Evolutionary conservation across 148 eudicot genomes (phyloP).

Genomic region (Euryodendron excelsum): DNA sequence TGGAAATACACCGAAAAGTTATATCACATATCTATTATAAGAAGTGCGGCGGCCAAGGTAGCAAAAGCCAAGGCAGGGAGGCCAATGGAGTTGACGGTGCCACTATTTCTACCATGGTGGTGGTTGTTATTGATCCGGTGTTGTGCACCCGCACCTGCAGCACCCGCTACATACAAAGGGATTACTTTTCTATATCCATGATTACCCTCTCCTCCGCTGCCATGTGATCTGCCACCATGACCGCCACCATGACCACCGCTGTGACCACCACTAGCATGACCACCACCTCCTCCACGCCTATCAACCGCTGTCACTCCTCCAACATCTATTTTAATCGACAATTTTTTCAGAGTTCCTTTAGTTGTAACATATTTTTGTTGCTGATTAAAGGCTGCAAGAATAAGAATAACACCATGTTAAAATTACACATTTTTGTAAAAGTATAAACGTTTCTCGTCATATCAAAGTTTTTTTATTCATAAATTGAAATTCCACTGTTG

Average conservation of each 20-base stretch:
- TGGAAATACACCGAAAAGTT: too few relatives aligned
- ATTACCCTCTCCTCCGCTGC: neutral
- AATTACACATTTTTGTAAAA: too few relatives aligned
- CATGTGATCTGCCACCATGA: neutral
- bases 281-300: neutral
- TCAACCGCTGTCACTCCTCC: neutral
- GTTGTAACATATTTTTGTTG: neutral
- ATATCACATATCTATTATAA: neutral
- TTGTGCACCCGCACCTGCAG: neutral
- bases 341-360: neutral
- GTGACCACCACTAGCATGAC: neutral
- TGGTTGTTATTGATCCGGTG: neutral
- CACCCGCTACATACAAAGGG: neutral
- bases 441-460: too few relatives aligned
- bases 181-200: neutral
- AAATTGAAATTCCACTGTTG: too few relatives aligned
- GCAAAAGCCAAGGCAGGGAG: neutral
- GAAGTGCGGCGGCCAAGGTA: neutral
- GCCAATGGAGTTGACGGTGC: neutral
- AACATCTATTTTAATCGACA: neutral
- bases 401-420: neutral
- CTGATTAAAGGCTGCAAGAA: neutral
- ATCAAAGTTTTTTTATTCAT: too few relatives aligned
- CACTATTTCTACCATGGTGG: neutral
- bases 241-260: neutral